Evolutionary conservation across 441 rosid species (phyloP).

Genomic region (Gossypium lobatum): DNA sequence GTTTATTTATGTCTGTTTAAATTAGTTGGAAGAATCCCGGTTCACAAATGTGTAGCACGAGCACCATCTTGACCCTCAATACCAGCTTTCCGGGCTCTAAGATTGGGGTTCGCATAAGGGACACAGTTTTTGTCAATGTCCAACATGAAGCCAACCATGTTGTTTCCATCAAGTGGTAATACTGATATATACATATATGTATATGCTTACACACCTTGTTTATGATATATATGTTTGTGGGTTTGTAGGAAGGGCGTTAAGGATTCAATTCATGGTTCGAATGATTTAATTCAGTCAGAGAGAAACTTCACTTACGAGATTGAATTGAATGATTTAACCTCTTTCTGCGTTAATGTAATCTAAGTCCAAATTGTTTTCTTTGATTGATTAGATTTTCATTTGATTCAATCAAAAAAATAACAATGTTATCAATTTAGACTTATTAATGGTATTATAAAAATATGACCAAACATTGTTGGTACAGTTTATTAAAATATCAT

Average conservation of each 20-base stretch:
- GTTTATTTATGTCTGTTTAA: background rate
- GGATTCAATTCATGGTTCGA: background rate
- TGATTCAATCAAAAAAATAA: no score
- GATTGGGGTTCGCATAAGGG: slow-evolving; percentile 20
- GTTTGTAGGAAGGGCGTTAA: background rate
- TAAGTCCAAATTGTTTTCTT: no score
- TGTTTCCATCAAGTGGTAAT: slow-evolving; percentile 12
- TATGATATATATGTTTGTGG: background rate
- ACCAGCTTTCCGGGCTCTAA: slow-evolving; percentile 21
- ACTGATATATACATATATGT: background rate
- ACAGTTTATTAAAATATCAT: no score
- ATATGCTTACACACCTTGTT: background rate
- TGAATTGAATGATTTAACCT: slow-evolving; percentile 9
- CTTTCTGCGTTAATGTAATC: no score
- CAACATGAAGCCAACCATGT: slow-evolving; percentile 13
- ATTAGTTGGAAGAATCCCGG: slow-evolving; percentile 10
- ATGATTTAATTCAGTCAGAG: slow-evolving; percentile 31
- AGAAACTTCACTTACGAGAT: slow-evolving; percentile 36
- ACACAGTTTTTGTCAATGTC: slow-evolving; percentile 21
- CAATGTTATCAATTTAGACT: no score
- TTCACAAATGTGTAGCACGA: slow-evolving; percentile 18
- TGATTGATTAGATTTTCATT: no score
- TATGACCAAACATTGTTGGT: no score
- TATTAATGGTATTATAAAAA: no score
- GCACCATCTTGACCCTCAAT: slow-evolving; percentile 19